A percentile compares a stretch with the other conserved stretches of the same genome.
phyloP scores from a whole-genome alignment of 2,329 filamentous ascomycete species.

The Ambrosiella xylebori region DNA sequence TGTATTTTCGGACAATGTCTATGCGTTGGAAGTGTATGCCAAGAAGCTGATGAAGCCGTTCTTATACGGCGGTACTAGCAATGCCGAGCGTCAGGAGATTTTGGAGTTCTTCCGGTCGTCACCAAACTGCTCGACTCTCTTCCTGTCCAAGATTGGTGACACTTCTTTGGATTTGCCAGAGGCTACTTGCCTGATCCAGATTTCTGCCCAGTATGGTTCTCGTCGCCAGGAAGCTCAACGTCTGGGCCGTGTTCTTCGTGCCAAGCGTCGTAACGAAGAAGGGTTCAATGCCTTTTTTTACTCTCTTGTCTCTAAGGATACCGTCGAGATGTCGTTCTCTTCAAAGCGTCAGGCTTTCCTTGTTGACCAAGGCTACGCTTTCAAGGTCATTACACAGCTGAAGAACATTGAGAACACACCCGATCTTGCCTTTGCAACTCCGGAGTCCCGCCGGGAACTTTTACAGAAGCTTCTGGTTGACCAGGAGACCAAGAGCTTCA shows the following conservation, averaged over 20 bases:
- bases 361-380: conserved; percentile 94
- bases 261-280: conserved; percentile 90
- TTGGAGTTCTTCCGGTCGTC: conserved; percentile 93
- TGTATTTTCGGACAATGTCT: conserved; percentile 95
- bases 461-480: conserved; percentile 80
- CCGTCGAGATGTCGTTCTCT: conserved; percentile 94
- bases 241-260: conserved; percentile 78
- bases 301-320: conserved; percentile 91
- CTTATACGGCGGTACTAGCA: conserved; percentile 78
- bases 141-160: conserved; percentile 93
- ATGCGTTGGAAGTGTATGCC: conserved; percentile 74
- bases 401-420: conserved; percentile 77
- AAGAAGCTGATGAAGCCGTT: conserved; percentile 69
- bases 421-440: conserved; percentile 61
- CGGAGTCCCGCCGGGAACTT: conserved; percentile 67
- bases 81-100: conserved; percentile 70
- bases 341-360: conserved; percentile 93
- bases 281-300: conserved; percentile 99
- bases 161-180: conserved; percentile 95
- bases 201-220: conserved; percentile 93
- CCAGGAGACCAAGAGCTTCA: conserved; percentile 35
- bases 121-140: conserved; percentile 74
- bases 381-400: conserved; percentile 95
- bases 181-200: conserved; percentile 91
- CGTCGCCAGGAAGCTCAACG: conserved; percentile 92